These are phyloP conservation scores for Ophiostoma fasciatum DNA, from an alignment of 2,329 filamentous ascomycete genomes.

Conservation along the genomic window DNA sequence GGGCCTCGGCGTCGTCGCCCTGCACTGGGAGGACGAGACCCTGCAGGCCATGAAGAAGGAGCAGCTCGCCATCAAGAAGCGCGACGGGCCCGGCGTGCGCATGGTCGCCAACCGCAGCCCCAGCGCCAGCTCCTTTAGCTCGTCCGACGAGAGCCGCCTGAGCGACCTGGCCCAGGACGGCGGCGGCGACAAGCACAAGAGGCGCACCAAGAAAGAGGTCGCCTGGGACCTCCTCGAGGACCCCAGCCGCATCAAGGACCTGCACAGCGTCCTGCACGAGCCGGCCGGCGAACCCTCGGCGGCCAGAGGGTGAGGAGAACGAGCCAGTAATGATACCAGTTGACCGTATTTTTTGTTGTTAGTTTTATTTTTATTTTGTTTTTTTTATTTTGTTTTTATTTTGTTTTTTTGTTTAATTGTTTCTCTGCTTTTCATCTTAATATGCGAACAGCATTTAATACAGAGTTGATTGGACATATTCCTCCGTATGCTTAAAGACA, in stretches of 20 bases:
- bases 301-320: not conserved
- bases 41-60: constrained; percentile 61
- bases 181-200: not conserved
- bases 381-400: not conserved
- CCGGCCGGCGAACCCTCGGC: not conserved
- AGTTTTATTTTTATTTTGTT: too few relatives aligned
- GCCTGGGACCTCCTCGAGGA: constrained; percentile 36
- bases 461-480: not conserved
- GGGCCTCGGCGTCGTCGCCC: constrained; percentile 55
- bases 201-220: constrained; percentile 35
- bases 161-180: constrained; percentile 17
- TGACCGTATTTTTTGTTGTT: too few relatives aligned
- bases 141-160: constrained; percentile 36
- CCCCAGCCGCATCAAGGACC: constrained; percentile 27
- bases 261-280: constrained; percentile 5
- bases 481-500: too few relatives aligned
- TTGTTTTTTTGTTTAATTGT: not conserved
- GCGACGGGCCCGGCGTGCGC: constrained; percentile 31
- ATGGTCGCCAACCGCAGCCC: constrained; percentile 43
- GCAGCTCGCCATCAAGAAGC: constrained; percentile 62
- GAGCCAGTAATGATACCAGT: not conserved
- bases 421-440: not conserved
- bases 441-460: too few relatives aligned
- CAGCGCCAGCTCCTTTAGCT: constrained; percentile 33
- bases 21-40: constrained; percentile 66